phyloP scores from a whole-genome alignment of 2,329 filamentous ascomycete genomes.

The Camptophora hylomeconis region DNA sequence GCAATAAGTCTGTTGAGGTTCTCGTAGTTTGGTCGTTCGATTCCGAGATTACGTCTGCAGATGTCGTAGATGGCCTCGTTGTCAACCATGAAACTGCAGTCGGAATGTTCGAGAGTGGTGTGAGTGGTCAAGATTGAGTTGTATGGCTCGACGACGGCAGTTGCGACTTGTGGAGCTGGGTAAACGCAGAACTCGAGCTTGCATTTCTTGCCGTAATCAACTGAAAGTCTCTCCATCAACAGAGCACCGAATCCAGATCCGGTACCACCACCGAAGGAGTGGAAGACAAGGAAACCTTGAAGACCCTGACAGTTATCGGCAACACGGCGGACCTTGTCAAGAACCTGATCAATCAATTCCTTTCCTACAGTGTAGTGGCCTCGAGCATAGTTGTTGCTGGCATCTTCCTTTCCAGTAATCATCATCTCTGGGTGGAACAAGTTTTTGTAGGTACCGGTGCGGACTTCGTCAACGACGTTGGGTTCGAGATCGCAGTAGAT shows the following conservation, averaged over 20 bases:
- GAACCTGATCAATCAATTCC: constrained; percentile 94
- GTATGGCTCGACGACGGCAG: constrained; percentile 97
- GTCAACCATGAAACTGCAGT: constrained; percentile 99
- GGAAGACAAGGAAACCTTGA: constrained; percentile 98
- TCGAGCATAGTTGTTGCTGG: constrained; percentile 99
- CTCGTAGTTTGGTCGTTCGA: constrained; percentile 95
- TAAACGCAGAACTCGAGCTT: constrained; percentile 99
- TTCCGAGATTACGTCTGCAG: constrained; percentile 91
- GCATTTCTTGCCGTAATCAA: constrained; percentile 99
- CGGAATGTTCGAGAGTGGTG: constrained; percentile 97
- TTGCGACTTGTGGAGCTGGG: constrained; percentile 91
- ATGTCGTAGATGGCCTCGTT: constrained; percentile 99
- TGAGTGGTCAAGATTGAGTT: constrained; percentile 99
- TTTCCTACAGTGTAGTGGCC: constrained; percentile 99
- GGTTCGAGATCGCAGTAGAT: constrained; percentile 99
- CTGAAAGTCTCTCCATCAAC: constrained; percentile 91
- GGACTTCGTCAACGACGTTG: constrained; percentile 98
- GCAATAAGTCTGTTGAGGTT: constrained; percentile 98
- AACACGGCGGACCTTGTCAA: constrained; percentile 95
- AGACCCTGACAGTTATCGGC: constrained; percentile 97
- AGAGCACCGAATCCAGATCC: constrained; percentile 97
- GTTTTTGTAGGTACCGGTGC: constrained; percentile 87
- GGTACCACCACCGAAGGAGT: constrained; percentile 98
- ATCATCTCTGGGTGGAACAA: constrained; percentile 99
- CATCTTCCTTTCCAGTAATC: constrained; percentile 99